These are phyloP conservation scores for Westerdykella aurantiaca DNA, from an alignment of 2,329 filamentous ascomycete species.

Conservation along the genomic window DNA sequence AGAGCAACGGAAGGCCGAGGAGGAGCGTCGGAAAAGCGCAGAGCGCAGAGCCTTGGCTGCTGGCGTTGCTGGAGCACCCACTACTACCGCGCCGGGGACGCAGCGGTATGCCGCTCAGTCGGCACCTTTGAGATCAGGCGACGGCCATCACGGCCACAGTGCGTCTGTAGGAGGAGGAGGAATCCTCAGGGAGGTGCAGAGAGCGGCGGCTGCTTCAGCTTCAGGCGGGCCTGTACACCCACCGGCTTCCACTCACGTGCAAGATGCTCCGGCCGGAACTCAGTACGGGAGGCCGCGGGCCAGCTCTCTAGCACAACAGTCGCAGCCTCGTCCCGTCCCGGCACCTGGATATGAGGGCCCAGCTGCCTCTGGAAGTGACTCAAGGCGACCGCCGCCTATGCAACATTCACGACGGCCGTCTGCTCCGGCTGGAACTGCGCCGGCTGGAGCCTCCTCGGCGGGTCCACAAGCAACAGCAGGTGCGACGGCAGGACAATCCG, in stretches of 20 bases:
- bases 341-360: slow-evolving; percentile 16
- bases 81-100: slow-evolving; percentile 21
- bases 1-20: slow-evolving; percentile 50
- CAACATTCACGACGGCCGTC: slow-evolving; percentile 29
- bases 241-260: slow-evolving; percentile 18
- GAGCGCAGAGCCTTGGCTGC: slow-evolving; percentile 56
- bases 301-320: slow-evolving; percentile 30
- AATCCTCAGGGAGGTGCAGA: slow-evolving; percentile 23
- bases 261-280: slow-evolving; percentile 22
- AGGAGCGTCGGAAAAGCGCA: slow-evolving; percentile 46
- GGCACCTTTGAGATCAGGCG: slow-evolving; percentile 20
- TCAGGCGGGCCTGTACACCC: slow-evolving; percentile 12
- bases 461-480: slow-evolving; percentile 24
- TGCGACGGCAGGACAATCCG: slow-evolving; percentile 21
- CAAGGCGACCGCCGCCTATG: slow-evolving; percentile 26
- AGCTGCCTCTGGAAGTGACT: slow-evolving; percentile 17
- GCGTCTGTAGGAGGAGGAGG: slow-evolving; percentile 17
- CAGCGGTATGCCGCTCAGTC: slow-evolving; percentile 25
- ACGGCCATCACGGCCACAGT: slow-evolving; percentile 23
- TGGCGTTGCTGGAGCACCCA: slow-evolving; percentile 45
- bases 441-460: slow-evolving; percentile 24
- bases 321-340: slow-evolving; percentile 27
- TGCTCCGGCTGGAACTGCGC: slow-evolving; percentile 28
- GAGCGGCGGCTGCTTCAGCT: slow-evolving; percentile 11
- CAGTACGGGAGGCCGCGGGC: slow-evolving; percentile 28